Evolutionary conservation across 345 rosid species (phyloP).

Genomic region (Gossypium australe): DNA sequence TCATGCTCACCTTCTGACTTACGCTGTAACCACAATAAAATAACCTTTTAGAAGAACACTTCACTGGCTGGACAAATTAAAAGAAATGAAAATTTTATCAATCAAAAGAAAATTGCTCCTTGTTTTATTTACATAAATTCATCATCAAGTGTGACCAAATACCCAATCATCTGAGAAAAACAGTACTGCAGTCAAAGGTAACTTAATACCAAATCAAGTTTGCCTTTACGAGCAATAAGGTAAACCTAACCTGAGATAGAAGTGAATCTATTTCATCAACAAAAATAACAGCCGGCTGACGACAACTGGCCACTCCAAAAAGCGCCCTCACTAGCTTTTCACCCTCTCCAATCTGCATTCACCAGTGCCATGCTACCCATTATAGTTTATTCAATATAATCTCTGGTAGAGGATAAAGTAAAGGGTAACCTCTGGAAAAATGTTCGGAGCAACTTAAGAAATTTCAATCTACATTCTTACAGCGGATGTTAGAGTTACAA

Average conservation of each 20-base stretch:
- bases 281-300: constrained; percentile 98
- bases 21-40: constrained; percentile 53
- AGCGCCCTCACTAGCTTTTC: constrained; percentile 98
- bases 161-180: not conserved
- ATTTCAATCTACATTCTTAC: not conserved
- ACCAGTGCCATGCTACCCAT: not conserved
- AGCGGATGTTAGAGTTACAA: not conserved
- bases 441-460: not conserved
- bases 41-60: constrained; percentile 14
- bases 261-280: constrained; percentile 97
- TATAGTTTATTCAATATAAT: not conserved
- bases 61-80: not conserved
- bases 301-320: constrained; percentile 96
- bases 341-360: constrained; percentile 90
- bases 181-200: not conserved
- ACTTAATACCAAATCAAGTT: not conserved
- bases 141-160: not conserved
- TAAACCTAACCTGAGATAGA: constrained; percentile 72
- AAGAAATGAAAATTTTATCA: not conserved
- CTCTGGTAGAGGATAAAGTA: not conserved
- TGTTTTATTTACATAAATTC: not conserved
- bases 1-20: constrained; percentile 99
- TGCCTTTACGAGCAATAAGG: constrained; percentile 11
- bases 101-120: not conserved
- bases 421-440: not conserved